A percentile compares a stretch with the other conserved stretches of the same genome.
These are phyloP conservation scores for Plenodomus tracheiphilus DNA, from an alignment of 2,329 filamentous ascomycete species.

Conservation along the genomic window DNA sequence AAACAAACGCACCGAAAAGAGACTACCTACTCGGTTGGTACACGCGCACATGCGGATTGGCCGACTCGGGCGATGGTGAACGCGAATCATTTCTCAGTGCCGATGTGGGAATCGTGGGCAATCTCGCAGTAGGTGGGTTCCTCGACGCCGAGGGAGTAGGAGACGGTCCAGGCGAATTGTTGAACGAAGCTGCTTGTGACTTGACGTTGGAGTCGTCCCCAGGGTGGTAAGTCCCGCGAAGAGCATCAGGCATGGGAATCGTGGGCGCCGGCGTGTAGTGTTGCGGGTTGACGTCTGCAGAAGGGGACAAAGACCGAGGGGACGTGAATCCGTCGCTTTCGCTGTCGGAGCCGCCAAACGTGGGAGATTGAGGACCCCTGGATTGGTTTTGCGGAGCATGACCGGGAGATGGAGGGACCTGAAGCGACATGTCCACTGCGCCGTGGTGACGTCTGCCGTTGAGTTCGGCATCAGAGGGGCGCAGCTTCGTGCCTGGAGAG, in stretches of 20 bases:
- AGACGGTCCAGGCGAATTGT: slow-evolving; percentile 26
- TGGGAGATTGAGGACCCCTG: slow-evolving; percentile 16
- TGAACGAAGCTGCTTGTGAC: slow-evolving; percentile 38
- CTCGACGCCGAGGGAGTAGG: slow-evolving; percentile 30
- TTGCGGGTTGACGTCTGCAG: slow-evolving; percentile 24
- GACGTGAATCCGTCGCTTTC: slow-evolving; percentile 27
- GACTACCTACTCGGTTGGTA: slow-evolving; percentile 39
- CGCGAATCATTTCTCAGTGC: slow-evolving; percentile 25
- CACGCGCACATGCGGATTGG: slow-evolving; percentile 20
- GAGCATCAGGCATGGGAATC: slow-evolving; percentile 29
- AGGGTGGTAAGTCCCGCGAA: slow-evolving; percentile 29
- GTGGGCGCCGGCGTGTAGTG: slow-evolving; percentile 33
- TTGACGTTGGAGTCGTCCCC: slow-evolving; percentile 15
- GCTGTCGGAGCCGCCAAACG: slow-evolving; percentile 34
- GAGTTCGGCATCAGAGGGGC: slow-evolving; percentile 43
- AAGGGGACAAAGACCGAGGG: slow-evolving; percentile 30
- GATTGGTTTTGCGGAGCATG: slow-evolving; percentile 7
- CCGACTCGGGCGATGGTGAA: slow-evolving; percentile 21
- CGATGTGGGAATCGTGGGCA: slow-evolving; percentile 30
- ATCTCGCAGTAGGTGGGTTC: slow-evolving; percentile 25
- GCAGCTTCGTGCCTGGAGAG: slow-evolving; percentile 33
- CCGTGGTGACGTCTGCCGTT: slow-evolving; percentile 39
- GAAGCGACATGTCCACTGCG: slow-evolving; percentile 41
- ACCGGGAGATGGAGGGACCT: slow-evolving; percentile 38
- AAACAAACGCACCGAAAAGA: slow-evolving; percentile 23